A percentile compares a stretch with the other conserved stretches of the same genome.
These are phyloP conservation scores for Plasmodium relictum DNA, from an alignment of 169 alveolate genomes.

Conservation along the genomic window DNA sequence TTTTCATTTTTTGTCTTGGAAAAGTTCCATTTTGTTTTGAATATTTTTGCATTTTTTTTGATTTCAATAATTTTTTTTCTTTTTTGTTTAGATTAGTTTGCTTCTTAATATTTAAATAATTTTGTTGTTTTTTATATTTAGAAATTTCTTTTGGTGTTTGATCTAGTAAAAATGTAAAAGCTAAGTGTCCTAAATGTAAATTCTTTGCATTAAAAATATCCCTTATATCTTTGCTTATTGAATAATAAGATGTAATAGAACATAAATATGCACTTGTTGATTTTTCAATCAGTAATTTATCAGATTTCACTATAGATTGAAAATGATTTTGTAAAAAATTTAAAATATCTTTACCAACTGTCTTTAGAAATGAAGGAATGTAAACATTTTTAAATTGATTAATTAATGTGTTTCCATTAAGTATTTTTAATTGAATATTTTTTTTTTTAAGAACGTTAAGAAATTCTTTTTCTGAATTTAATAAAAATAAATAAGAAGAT, in stretches of 20 bases:
- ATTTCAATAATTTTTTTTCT: conserved; percentile 20
- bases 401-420: conserved; percentile 14
- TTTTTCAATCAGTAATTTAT: conserved; percentile 22
- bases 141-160: conserved; percentile 39
- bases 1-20: background rate
- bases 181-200: conserved; percentile 52
- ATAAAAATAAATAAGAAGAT: conserved; percentile 77
- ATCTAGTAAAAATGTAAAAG: conserved; percentile 34
- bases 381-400: conserved; percentile 14
- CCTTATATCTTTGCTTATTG: conserved; percentile 21
- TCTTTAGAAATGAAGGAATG: conserved; percentile 16
- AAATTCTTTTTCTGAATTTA: conserved; percentile 77
- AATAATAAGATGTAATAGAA: conserved; percentile 34
- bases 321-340: conserved; percentile 41
- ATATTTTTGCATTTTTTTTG: background rate
- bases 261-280: conserved; percentile 28
- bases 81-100: conserved; percentile 9
- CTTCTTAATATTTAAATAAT: conserved; percentile 6
- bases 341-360: conserved; percentile 50
- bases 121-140: conserved; percentile 13
- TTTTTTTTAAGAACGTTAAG: conserved; percentile 14
- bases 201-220: conserved; percentile 24
- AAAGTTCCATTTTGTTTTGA: background rate
- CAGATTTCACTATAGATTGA: conserved; percentile 30
- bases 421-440: conserved; percentile 17